Percentiles rank a stretch among this genome's conserved stretches.
Conservation (phyloP, 345 rosid genomes). For the Populus simonii region DNA sequence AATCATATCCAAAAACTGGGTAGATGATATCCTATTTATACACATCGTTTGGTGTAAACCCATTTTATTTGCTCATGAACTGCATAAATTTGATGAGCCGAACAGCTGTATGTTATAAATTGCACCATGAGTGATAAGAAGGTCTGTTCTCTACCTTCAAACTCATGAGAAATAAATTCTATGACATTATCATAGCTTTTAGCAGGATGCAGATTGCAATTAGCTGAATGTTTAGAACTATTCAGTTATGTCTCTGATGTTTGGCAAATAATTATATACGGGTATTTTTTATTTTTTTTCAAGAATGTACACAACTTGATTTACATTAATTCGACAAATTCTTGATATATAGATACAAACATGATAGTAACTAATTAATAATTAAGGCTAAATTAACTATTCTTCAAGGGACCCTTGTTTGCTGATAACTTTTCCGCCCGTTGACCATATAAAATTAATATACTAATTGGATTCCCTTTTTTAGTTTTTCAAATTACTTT, state of each 20-base stretch:
- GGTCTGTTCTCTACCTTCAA: slow-evolving; percentile 3
- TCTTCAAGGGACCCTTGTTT: no score
- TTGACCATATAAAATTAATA: no score
- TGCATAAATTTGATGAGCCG: slow-evolving; percentile 2
- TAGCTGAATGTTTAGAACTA: not conserved
- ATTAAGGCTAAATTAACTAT: no score
- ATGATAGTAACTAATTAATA: not conserved
- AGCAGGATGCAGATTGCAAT: not conserved
- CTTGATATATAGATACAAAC: no score
- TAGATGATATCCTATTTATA: slow-evolving; percentile 15
- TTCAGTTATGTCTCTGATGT: not conserved
- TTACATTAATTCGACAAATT: not conserved
- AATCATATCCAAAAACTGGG: slow-evolving; percentile 20
- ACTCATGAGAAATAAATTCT: slow-evolving; percentile 6
- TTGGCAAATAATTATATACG: not conserved
- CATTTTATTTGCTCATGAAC: slow-evolving; percentile 13
- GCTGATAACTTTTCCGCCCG: no score
- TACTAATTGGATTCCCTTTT: no score
- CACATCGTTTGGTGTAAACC: slow-evolving; percentile 1
- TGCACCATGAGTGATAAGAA: slow-evolving; percentile 21
- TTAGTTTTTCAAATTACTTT: no score
- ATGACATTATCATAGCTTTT: not conserved
- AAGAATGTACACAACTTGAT: not conserved
- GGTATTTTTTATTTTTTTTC: not conserved
- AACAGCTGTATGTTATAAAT: slow-evolving; percentile 10